Evolutionary conservation across 2,329 filamentous ascomycete species (phyloP).

Genomic region (Talaromyces islandicus): DNA sequence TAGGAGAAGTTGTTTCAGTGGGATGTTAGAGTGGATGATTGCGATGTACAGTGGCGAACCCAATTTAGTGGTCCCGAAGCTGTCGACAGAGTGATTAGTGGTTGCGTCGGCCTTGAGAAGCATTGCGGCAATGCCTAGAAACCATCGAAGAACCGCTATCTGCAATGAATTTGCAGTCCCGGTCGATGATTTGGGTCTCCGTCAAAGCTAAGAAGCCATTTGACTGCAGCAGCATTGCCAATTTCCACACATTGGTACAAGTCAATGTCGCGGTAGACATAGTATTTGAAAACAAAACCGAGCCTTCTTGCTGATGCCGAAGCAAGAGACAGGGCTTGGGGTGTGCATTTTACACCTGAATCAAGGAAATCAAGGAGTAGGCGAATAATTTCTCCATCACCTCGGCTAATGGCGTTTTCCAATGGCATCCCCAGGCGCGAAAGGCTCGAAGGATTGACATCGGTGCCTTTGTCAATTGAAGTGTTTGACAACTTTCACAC

Average conservation of each 20-base stretch:
- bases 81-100: background rate
- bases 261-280: background rate
- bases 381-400: background rate
- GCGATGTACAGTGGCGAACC: background rate
- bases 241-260: background rate
- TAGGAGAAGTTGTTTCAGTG: background rate
- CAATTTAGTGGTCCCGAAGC: background rate
- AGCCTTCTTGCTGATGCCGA: background rate
- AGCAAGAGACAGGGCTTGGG: background rate
- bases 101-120: background rate
- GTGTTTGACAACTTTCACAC: background rate
- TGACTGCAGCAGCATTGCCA: background rate
- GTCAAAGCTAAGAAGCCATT: background rate
- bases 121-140: background rate
- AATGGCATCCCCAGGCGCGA: background rate
- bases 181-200: background rate
- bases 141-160: background rate
- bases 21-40: background rate
- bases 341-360: background rate
- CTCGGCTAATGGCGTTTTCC: background rate
- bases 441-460: background rate
- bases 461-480: background rate
- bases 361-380: background rate
- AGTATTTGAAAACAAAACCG: background rate
- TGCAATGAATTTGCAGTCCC: background rate